Conservation (phyloP, 495 filamentous ascomycete species). For the Aspergillus kassunensis region DNA sequence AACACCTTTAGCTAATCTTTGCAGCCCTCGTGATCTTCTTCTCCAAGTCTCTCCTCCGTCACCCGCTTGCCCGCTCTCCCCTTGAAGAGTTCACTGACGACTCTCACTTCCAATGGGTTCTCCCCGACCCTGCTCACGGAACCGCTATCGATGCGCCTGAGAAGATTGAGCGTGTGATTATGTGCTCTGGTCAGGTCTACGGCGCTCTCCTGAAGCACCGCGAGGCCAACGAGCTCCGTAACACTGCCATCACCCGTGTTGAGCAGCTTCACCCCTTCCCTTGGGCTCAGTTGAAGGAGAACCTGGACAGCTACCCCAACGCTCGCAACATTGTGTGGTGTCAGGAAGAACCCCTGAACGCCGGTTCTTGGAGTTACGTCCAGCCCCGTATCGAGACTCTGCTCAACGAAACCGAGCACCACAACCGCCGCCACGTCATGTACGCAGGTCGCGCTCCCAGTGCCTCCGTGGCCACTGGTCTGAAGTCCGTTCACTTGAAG, state of each 20-base stretch:
- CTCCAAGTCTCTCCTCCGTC: slow-evolving; percentile 84
- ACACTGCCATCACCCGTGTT: slow-evolving; percentile 89
- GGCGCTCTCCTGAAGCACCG: slow-evolving; percentile 88
- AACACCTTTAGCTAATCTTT: slow-evolving; percentile 31
- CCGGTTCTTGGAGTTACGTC: slow-evolving; percentile 89
- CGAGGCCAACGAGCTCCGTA: slow-evolving; percentile 72
- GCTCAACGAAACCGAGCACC: slow-evolving; percentile 83
- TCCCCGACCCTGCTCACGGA: slow-evolving; percentile 79
- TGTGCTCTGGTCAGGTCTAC: slow-evolving; percentile 95
- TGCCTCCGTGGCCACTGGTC: slow-evolving; percentile 86
- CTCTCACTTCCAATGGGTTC: slow-evolving; percentile 94
- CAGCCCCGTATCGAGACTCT: slow-evolving; percentile 96
- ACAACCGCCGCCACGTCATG: slow-evolving; percentile 91
- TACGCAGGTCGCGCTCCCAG: slow-evolving; percentile 91
- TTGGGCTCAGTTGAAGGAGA: slow-evolving; percentile 92
- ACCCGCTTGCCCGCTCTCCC: slow-evolving; percentile 76
- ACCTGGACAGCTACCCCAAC: slow-evolving; percentile 93
- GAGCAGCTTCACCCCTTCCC: slow-evolving; percentile 99
- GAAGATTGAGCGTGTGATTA: slow-evolving; percentile 87
- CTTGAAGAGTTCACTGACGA: slow-evolving; percentile 87
- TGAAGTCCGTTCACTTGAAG: slow-evolving; percentile 84
- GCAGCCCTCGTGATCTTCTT: slow-evolving; percentile 93
- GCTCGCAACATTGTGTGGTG: slow-evolving; percentile 93
- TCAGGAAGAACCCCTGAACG: slow-evolving; percentile 97
- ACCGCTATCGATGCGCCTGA: slow-evolving; percentile 70